These are phyloP conservation scores for Mycena chlorophos DNA, from an alignment of 768 basidiomycete genomes.

Conservation along the genomic window DNA sequence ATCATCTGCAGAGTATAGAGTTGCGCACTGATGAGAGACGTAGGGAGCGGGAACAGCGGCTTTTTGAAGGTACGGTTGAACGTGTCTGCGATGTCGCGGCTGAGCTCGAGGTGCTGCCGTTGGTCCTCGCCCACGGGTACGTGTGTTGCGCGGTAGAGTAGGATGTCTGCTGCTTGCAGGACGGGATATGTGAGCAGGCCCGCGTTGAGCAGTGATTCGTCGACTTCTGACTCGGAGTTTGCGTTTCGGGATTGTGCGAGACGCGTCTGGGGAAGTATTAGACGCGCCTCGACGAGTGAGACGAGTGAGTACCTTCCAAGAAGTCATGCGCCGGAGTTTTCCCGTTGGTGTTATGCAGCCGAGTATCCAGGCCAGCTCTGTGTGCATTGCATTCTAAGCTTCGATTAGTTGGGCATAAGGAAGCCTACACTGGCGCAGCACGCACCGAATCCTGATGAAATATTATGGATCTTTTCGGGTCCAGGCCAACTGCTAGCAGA, in stretches of 20 bases:
- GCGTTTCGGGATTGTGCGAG: conserved; percentile 75
- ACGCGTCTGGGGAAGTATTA: conserved; percentile 54
- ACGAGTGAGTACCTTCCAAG: conserved; percentile 76
- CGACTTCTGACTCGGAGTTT: conserved; percentile 70
- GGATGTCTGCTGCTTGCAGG: conserved; percentile 90
- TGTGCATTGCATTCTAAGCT: conserved; percentile 74
- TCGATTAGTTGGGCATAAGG: background rate
- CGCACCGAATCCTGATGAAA: conserved; percentile 91
- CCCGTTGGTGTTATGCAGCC: conserved; percentile 84
- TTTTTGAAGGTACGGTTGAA: conserved; percentile 73
- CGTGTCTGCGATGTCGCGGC: conserved; percentile 75
- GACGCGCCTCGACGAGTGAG: conserved; percentile 1
- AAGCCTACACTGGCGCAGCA: conserved; percentile 8
- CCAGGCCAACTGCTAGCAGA: conserved; percentile 81
- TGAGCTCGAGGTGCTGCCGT: conserved; percentile 88
- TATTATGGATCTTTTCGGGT: conserved; percentile 69
- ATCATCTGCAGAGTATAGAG: background rate
- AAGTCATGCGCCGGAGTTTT: conserved; percentile 86
- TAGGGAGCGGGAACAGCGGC: conserved; percentile 69
- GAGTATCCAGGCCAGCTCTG: conserved; percentile 88
- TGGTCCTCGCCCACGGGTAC: conserved; percentile 98
- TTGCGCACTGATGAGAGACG: conserved; percentile 63
- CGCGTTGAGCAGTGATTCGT: conserved; percentile 78
- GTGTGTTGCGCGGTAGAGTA: conserved; percentile 86
- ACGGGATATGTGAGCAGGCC: conserved; percentile 93